These are phyloP conservation scores for Zymoseptoria ardabiliae DNA, from an alignment of 2,329 filamentous ascomycete genomes.

Conservation along the genomic window DNA sequence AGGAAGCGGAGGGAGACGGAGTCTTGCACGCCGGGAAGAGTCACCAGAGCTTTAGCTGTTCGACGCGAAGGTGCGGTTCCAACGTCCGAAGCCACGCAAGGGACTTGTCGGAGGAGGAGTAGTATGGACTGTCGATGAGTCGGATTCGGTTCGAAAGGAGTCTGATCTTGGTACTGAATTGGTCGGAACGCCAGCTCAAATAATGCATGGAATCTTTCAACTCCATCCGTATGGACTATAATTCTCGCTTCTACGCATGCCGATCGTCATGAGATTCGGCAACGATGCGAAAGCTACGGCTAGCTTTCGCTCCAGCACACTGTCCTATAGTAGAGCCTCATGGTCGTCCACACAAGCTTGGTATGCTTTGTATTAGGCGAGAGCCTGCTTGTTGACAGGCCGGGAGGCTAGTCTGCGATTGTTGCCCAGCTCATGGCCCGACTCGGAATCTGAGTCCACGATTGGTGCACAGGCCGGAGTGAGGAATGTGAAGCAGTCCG, in stretches of 20 bases:
- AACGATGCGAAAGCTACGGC: constrained; percentile 12
- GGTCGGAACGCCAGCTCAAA: no score
- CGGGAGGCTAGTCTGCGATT: neutral
- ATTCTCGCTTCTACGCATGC: constrained; percentile 27
- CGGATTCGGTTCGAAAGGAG: no score
- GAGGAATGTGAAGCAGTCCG: constrained; percentile 23
- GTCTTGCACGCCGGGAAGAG: neutral
- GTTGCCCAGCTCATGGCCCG: constrained; percentile 7
- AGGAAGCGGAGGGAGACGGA: neutral
- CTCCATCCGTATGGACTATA: constrained; percentile 25
- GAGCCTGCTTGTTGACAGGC: constrained; percentile 8
- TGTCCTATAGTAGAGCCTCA: constrained; percentile 8
- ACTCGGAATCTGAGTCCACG: constrained; percentile 13
- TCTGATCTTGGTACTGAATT: no score
- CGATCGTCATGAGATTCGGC: constrained; percentile 24
- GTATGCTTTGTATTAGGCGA: constrained; percentile 16
- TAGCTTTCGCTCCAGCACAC: constrained; percentile 13
- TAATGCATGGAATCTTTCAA: constrained; percentile 5
- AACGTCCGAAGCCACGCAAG: no score
- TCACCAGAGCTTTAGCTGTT: neutral
- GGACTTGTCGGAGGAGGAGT: no score
- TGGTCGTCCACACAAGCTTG: constrained; percentile 19
- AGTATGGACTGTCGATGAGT: no score
- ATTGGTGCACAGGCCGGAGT: constrained; percentile 15
- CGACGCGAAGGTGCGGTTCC: neutral